Percentiles rank a stretch among this genome's conserved stretches.
phyloP scores from a whole-genome alignment of 2,329 filamentous ascomycete genomes.

The Fusarium euwallaceae region DNA sequence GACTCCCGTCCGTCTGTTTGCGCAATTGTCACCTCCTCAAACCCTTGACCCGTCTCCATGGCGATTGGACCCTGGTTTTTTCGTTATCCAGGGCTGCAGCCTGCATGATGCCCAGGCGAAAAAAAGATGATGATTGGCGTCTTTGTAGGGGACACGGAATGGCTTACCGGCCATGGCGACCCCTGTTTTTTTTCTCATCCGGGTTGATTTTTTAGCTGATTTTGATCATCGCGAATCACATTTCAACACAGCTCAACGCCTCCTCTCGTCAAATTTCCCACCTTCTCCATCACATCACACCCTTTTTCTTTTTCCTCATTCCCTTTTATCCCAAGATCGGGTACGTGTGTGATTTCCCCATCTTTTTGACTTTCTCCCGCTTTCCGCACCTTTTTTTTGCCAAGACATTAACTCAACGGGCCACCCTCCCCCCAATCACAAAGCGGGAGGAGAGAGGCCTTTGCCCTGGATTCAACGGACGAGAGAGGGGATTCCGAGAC shows the following conservation, averaged over 20 bases:
- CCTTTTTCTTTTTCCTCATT: neutral
- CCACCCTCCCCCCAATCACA: neutral
- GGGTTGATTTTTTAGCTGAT: slow-evolving; percentile 1
- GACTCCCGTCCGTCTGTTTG: neutral
- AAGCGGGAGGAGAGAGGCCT: slow-evolving; percentile 8
- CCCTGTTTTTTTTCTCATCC: neutral
- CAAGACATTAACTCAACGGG: slow-evolving; percentile 1
- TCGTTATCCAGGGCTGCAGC: slow-evolving; percentile 2
- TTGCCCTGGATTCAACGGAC: slow-evolving; percentile 1
- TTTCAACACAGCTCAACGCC: neutral
- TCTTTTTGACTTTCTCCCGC: slow-evolving; percentile 11
- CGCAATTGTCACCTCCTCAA: neutral
- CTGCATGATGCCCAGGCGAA: neutral
- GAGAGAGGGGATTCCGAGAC: slow-evolving; percentile 10
- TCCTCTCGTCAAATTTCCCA: neutral
- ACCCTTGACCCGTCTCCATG: neutral
- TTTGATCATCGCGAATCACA: slow-evolving; percentile 9
- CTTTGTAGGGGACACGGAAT: neutral
- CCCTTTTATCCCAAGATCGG: neutral
- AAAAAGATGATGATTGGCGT: slow-evolving; percentile 23
- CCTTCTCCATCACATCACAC: neutral
- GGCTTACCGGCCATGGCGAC: neutral
- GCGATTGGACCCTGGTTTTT: slow-evolving; percentile 11
- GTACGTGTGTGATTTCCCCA: neutral
- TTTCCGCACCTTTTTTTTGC: neutral